phyloP scores from a whole-genome alignment of 2,329 filamentous ascomycete species.

The Penicillium griseofulvum region DNA sequence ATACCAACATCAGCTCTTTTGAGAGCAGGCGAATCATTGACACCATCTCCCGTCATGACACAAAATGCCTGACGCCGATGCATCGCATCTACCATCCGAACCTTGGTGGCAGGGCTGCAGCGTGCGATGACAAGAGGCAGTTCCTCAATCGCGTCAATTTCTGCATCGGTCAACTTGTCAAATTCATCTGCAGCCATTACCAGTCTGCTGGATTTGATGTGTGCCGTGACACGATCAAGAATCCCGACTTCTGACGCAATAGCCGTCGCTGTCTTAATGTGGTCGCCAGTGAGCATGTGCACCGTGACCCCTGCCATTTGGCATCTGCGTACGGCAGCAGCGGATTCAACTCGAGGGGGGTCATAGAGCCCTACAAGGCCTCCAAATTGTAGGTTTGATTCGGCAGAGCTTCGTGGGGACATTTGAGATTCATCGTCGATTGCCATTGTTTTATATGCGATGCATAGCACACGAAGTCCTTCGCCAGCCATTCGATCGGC shows the following conservation, averaged over 20 bases:
- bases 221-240: conserved; percentile 43
- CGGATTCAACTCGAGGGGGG: conserved; percentile 59
- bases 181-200: conserved; percentile 58
- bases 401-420: conserved; percentile 49
- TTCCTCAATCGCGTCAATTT: conserved; percentile 66
- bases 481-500: conserved; percentile 59
- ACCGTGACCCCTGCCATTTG: conserved; percentile 56
- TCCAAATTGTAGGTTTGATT: conserved; percentile 55
- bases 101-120: conserved; percentile 82
- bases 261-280: conserved; percentile 56
- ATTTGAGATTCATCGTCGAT: conserved; percentile 30
- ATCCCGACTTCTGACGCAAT: conserved; percentile 60
- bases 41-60: conserved; percentile 86
- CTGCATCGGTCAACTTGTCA: conserved; percentile 51
- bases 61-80: conserved; percentile 73
- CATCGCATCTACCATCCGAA: conserved; percentile 85
- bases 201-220: conserved; percentile 43
- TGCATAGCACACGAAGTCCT: conserved; percentile 60
- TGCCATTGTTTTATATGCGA: conserved; percentile 46
- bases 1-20: conserved; percentile 82
- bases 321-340: conserved; percentile 53
- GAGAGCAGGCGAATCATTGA: conserved; percentile 81
- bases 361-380: conserved; percentile 62
- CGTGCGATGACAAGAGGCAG: conserved; percentile 79
- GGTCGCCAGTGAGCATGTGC: conserved; percentile 59